Evolutionary conservation across 2,329 filamentous ascomycete genomes (phyloP), one percentile per base, ranked within the genome.

Genomic region (Coleophoma crateriformis): DNA sequence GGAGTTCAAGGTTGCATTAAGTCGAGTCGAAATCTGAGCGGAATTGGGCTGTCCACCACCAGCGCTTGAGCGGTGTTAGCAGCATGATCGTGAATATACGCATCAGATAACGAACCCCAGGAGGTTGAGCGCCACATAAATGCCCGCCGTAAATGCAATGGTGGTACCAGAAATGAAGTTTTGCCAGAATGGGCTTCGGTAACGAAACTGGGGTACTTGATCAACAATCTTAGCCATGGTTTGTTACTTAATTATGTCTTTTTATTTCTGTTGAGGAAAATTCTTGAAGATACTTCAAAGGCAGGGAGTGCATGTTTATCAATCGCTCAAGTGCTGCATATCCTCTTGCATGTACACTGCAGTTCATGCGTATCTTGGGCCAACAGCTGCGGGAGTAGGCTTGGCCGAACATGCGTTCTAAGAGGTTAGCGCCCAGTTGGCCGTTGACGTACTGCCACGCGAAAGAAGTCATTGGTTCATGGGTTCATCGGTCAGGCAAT

Each of bases 1-100:
- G 4, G 48, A 46, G 33, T 50, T 50, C 15, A 48, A 43, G 12
- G 37, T 46, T 34, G 44, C 44, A 20, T 46, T 46, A 33, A 46
- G 44, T 10, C 44, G 44, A 34, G 44, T 46, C 4, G 44, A 46
- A 14, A 46, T 33, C n/a, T 46, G 27, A 33, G 44, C 44, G 13
- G 44, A 46, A 33, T 46, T 35, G 11, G 44, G 44, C 19, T 46
- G 44, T 19, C 44, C 44, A 7, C 44, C 44, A 35, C 44, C 44
- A 46, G 44, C 44, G 15, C 44, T 46, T 17, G 20, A 33, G 13
- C 2, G 8, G 14, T 33, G 27, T 46, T 20, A 46, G 33, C 19
- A 17, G 13, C 10, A 13, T 15, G 27, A 11, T 14, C 7, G 15
- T 32, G n/a, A 34, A 27, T 4, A 13, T 7, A 45, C 19, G 8